Conservation (phyloP, 495 filamentous ascomycete genomes). For the Eremomyces bilateralis region DNA sequence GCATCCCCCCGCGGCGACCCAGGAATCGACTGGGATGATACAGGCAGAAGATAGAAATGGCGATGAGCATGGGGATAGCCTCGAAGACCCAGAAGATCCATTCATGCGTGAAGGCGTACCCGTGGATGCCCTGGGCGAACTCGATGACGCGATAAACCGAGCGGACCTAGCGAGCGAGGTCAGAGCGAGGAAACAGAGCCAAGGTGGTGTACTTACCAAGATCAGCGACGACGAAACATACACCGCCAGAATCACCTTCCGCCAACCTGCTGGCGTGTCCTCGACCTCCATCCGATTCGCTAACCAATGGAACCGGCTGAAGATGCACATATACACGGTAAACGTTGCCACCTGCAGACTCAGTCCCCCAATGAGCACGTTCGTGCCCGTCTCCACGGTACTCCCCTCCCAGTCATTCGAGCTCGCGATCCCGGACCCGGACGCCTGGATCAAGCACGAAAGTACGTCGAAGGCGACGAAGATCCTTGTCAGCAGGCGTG, state of each 20-base stretch:
- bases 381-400: slow-evolving; percentile 8
- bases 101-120: slow-evolving; percentile 19
- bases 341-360: slow-evolving; percentile 16
- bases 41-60: slow-evolving; percentile 10
- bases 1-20: too few species aligned
- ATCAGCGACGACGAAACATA: slow-evolving; percentile 14
- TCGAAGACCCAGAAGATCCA: slow-evolving; percentile 23
- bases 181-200: neutral
- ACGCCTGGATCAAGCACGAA: slow-evolving; percentile 17
- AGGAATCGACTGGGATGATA: slow-evolving; percentile 7
- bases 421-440: slow-evolving; percentile 17
- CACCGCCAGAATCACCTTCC: slow-evolving; percentile 12
- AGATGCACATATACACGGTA: slow-evolving; percentile 13
- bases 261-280: slow-evolving; percentile 8
- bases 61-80: slow-evolving; percentile 19
- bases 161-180: slow-evolving; percentile 10
- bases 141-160: slow-evolving; percentile 20
- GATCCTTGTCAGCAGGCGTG: slow-evolving; percentile 13
- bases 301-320: slow-evolving; percentile 9
- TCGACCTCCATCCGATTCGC: slow-evolving; percentile 1
- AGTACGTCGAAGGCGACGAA: slow-evolving; percentile 19
- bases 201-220: slow-evolving; percentile 9
- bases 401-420: slow-evolving; percentile 15
- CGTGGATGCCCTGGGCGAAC: slow-evolving; percentile 17
- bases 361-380: slow-evolving; percentile 16